Evolutionary conservation across 2,329 filamentous ascomycete genomes (phyloP).

Genomic region (Penicillium olsonii): DNA sequence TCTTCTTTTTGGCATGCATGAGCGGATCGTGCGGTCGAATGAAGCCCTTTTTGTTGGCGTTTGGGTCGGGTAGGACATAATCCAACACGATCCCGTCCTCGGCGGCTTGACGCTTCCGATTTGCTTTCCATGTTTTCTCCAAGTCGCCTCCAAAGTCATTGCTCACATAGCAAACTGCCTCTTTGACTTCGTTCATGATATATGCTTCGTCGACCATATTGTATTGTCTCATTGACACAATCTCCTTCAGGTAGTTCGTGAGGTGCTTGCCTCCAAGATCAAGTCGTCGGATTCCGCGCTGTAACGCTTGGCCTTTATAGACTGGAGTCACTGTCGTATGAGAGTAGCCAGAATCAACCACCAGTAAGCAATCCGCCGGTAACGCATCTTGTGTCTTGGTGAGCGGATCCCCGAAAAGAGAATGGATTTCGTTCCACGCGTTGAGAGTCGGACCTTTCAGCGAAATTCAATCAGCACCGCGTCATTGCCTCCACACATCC

Average conservation of each 20-base stretch:
- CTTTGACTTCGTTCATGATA: conserved; percentile 95
- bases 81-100: conserved; percentile 69
- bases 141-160: conserved; percentile 75
- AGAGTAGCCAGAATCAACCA: conserved; percentile 91
- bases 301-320: conserved; percentile 76
- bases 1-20: conserved; percentile 55
- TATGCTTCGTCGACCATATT: conserved; percentile 94
- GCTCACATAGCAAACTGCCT: conserved; percentile 81
- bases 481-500: background rate
- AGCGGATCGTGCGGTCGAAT: conserved; percentile 75
- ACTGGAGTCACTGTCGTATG: conserved; percentile 89
- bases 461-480: background rate
- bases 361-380: conserved; percentile 78
- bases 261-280: conserved; percentile 91
- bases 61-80: conserved; percentile 86
- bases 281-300: conserved; percentile 77
- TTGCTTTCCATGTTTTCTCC: conserved; percentile 81
- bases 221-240: conserved; percentile 87
- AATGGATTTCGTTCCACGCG: conserved; percentile 76
- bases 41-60: conserved; percentile 64
- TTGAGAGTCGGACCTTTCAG: conserved; percentile 69
- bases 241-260: conserved; percentile 87
- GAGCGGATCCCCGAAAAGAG: conserved; percentile 63
- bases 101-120: conserved; percentile 45
- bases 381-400: conserved; percentile 42